Base-by-base conservation (phyloP, 495 filamentous ascomycete genomes). In the Trichoderma orchidacearum region DNA sequence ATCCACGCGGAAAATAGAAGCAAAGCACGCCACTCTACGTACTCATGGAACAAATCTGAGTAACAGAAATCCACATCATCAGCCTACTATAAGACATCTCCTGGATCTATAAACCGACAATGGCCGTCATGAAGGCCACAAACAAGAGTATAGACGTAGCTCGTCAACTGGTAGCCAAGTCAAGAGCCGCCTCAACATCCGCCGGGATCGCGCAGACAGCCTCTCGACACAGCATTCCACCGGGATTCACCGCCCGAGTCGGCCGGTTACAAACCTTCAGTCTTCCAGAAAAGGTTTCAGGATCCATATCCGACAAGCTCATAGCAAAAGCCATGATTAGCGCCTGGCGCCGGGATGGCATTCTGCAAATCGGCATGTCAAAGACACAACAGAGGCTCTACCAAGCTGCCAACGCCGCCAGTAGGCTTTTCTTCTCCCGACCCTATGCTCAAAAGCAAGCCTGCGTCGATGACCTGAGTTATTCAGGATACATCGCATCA, bases 401-500 rank as follows among this genome's bases (percentile, higher is more conserved):
- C 52, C 30, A 57, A 3, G 60, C 65, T 23, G 68, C 68, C 38
- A 61, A 64, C 25, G 57, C 62, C 13, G 65, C 68, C 18, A 68
- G 63, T 58, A 63, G 63, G 30, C 53, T 61, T 28, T 75, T 73
- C 67, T 75, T 75, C 59, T 30, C 38, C 21, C 59, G 57, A 15
- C 63, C 71, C 1, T 61, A 57, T 50, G 54, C 51, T 8, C 61
- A 64, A 31, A 75, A 75, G 60, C 66, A 67, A 1, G 64, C 62
- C 18, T 70, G 66, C 54, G 71, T 75, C n/a, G 72, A 75, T 62
- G 61, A 63, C 51, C 66, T 66, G 60, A 74, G 72, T 58, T 75
- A 70, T 55, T 58, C 70, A 1, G 72, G 72, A 13, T 75, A 75
- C 61, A 75, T 75, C 21, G 72, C 71, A 23, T 75, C 72, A 1